Evolutionary conservation across 2,329 filamentous ascomycete species (phyloP).

Genomic region (Claviceps sp.): DNA sequence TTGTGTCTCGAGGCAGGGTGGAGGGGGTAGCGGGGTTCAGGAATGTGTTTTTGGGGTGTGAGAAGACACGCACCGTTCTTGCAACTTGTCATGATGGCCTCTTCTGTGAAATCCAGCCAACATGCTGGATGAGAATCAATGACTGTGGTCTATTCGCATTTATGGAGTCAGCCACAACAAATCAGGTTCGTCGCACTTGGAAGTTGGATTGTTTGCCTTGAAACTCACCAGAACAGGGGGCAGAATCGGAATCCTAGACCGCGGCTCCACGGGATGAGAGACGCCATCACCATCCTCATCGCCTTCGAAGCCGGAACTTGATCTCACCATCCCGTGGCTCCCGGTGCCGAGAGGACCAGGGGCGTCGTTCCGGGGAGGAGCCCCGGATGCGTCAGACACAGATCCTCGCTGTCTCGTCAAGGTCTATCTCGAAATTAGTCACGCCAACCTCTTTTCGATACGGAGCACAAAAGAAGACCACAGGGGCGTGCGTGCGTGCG

Average conservation of each 20-base stretch:
- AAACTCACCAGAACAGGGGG: slow-evolving; percentile 76
- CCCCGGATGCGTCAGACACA: slow-evolving; percentile 34
- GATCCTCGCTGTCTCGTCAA: slow-evolving; percentile 32
- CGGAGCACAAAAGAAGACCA: not conserved
- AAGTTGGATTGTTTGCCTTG: not conserved
- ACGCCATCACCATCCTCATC: slow-evolving; percentile 44
- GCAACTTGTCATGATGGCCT: slow-evolving; percentile 85
- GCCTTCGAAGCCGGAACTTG: slow-evolving; percentile 53
- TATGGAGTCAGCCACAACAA: not conserved
- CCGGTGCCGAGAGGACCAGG: slow-evolving; percentile 44
- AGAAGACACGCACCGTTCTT: slow-evolving; percentile 56
- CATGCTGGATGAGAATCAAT: slow-evolving; percentile 77
- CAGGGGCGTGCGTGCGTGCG: not conserved
- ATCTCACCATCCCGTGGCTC: slow-evolving; percentile 32
- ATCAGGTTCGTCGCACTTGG: not conserved
- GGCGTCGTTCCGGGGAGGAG: slow-evolving; percentile 45
- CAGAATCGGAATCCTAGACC: slow-evolving; percentile 68
- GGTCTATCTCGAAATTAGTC: slow-evolving; percentile 6
- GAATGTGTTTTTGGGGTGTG: not conserved
- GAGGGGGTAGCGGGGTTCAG: no score
- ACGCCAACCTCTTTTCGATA: not conserved
- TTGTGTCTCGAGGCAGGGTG: not conserved
- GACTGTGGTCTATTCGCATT: slow-evolving; percentile 49
- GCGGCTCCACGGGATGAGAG: slow-evolving; percentile 73
- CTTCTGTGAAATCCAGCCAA: slow-evolving; percentile 88